Conservation (phyloP, 495 filamentous ascomycete genomes). For the Podospora didyma region DNA sequence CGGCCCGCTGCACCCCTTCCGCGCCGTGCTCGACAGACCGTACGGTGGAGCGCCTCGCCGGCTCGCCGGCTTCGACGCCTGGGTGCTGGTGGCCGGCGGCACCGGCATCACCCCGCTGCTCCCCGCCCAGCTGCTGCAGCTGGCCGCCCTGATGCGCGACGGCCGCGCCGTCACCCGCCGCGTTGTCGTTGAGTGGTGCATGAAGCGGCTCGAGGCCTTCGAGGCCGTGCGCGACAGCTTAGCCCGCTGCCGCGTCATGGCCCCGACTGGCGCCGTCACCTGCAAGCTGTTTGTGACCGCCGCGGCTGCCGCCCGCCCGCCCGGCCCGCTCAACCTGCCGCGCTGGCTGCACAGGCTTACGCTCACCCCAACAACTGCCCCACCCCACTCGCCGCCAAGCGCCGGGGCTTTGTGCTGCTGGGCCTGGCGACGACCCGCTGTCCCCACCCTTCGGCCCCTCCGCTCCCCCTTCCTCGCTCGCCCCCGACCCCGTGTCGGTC, state of each 20-base stretch:
- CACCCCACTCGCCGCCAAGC: too few relatives aligned
- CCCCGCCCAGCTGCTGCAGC: constrained; percentile 78
- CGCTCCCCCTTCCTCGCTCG: too few relatives aligned
- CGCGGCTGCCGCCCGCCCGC: constrained; percentile 48
- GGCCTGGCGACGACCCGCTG: too few relatives aligned
- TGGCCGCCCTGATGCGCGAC: constrained; percentile 92
- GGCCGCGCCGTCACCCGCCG: constrained; percentile 93
- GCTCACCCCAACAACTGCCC: too few relatives aligned
- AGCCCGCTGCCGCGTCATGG: constrained; percentile 78
- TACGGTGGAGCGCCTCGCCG: constrained; percentile 93
- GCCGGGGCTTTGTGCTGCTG: too few relatives aligned
- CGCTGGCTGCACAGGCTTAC: too few relatives aligned
- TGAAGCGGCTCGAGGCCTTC: constrained; percentile 86
- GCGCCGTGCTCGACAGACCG: constrained; percentile 86
- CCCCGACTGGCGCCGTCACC: constrained; percentile 76
- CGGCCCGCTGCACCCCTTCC: constrained; percentile 81
- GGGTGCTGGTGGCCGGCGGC: constrained; percentile 87
- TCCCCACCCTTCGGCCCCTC: constrained; percentile 29
- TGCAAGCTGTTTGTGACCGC: constrained; percentile 93
- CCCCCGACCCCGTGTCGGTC: too few relatives aligned
- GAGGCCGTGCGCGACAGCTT: constrained; percentile 98
- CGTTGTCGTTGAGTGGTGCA: constrained; percentile 85
- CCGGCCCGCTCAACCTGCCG: constrained; percentile 46
- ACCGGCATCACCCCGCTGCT: constrained; percentile 93
- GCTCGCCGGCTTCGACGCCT: constrained; percentile 88